Evolutionary conservation across 2,329 filamentous ascomycete species (phyloP).

Genomic region (Scolecobasidium constrictum): DNA sequence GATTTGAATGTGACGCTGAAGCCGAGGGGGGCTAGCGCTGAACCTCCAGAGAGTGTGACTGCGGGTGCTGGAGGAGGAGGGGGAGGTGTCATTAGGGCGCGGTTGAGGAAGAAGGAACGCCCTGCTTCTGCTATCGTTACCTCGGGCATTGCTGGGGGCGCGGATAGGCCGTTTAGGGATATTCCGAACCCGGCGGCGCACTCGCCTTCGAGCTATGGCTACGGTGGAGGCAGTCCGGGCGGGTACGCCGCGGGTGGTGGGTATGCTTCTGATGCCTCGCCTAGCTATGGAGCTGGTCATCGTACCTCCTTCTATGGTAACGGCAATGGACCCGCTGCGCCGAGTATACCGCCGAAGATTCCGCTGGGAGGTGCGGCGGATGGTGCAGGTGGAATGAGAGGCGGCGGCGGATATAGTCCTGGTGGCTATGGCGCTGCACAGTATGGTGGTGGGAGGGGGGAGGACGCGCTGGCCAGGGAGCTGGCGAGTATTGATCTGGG

Average conservation of each 20-base stretch:
- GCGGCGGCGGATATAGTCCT: constrained; percentile 16
- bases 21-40: neutral
- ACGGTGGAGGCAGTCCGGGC: constrained; percentile 18
- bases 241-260: constrained; percentile 12
- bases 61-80: neutral
- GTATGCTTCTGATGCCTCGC: neutral
- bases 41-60: constrained; percentile 1
- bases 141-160: neutral
- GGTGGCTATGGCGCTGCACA: constrained; percentile 16
- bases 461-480: constrained; percentile 15
- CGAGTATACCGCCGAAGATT: constrained; percentile 61
- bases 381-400: neutral
- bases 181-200: constrained; percentile 6
- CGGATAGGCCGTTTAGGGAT: constrained; percentile 4
- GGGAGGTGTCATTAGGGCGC: constrained; percentile 1
- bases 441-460: constrained; percentile 19
- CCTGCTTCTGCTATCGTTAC: neutral
- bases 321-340: constrained; percentile 25
- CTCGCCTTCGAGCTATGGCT: constrained; percentile 15
- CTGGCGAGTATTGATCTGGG: constrained; percentile 29
- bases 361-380: constrained; percentile 36
- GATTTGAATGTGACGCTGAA: constrained; percentile 11
- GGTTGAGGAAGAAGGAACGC: constrained; percentile 3
- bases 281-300: constrained; percentile 9
- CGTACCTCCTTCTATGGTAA: constrained; percentile 19